Evolutionary conservation across 1,139 yeast species (phyloP), one percentile per base, ranked within the genome.

Genomic region (Candida labiduridarum): DNA sequence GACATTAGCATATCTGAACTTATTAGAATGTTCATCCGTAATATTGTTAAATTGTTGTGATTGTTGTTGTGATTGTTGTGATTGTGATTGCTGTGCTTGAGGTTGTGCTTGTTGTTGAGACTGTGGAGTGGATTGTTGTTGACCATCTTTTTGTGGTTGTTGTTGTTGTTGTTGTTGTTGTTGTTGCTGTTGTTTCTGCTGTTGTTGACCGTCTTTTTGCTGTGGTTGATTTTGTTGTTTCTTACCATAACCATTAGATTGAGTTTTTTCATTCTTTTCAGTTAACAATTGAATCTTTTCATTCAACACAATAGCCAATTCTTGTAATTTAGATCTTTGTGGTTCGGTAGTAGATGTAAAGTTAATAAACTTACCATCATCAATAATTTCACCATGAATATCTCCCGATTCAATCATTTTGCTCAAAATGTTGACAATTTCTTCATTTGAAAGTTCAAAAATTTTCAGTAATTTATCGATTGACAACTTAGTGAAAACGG

Each of bases 241-340:
- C 64, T 74, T 74, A 53, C 78, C 75, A 63, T 82, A 84, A 48
- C 92, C 92, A 60, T 89, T 88, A 46, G 89, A 81, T 53, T 89
- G 86, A 49, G 90, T 81, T 69, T 90, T 84, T 71, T 89, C 96
- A 65, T 89, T 89, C 76, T 89, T 84, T 68, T 90, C 97, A 49
- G 88, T 82, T 58, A 90, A 80, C 64, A 86, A 84, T 53, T 82
- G 83, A 47, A 89, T 89, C 79, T 89, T 91, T 61, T 94, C 98
- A 59, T 92, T 88, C 75, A 95, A 80, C 49, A 87, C 83, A 59
- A 90, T 79, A 19, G 97, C 96, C 65, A 92, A 82, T 66, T 87
- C 92, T 78, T 94, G 97, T 69, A 94, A 80, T 67, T 85, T 87
- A 54, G 95, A 80, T 63, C 91, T 82, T 66, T 89, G 96, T 50